These are phyloP conservation scores for Zanthoxylum bungeanum DNA, from an alignment of 345 rosid genomes.

Conservation along the genomic window DNA sequence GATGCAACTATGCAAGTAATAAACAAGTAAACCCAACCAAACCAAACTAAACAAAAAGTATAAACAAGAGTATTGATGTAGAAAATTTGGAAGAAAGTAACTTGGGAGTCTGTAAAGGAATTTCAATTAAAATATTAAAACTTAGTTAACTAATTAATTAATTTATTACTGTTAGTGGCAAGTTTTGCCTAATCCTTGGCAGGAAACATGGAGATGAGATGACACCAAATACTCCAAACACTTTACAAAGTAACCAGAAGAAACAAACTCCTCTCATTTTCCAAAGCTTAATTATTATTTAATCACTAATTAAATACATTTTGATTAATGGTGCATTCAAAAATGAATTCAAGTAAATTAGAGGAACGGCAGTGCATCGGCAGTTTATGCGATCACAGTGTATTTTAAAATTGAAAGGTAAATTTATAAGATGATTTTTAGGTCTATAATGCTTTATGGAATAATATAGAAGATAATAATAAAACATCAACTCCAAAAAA, in stretches of 20 bases:
- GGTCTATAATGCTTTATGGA: too few relatives aligned
- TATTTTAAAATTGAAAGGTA: too few relatives aligned
- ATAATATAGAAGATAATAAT: too few relatives aligned
- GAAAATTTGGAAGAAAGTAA: background rate
- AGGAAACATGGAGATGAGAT: constrained; percentile 25
- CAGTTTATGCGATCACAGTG: too few relatives aligned
- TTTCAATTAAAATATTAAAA: background rate
- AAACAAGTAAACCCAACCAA: background rate
- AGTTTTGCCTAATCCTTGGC: constrained; percentile 16
- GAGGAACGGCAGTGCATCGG: too few relatives aligned
- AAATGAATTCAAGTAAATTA: too few relatives aligned
- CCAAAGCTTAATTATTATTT: background rate
- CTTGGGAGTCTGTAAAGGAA: constrained; percentile 7
- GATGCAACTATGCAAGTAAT: constrained; percentile 6
- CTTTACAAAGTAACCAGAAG: background rate
- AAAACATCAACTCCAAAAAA: too few relatives aligned
- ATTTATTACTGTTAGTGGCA: constrained; percentile 7
- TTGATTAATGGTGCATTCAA: background rate
- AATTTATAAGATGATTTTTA: too few relatives aligned
- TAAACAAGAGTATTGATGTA: background rate
- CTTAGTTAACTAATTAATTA: background rate
- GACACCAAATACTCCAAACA: constrained; percentile 23
- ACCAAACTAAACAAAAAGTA: background rate
- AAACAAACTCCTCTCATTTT: background rate
- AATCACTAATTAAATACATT: background rate